Conservation (phyloP, 202 grass and related monocot species). For the Dendrocalamus latiflorus region DNA sequence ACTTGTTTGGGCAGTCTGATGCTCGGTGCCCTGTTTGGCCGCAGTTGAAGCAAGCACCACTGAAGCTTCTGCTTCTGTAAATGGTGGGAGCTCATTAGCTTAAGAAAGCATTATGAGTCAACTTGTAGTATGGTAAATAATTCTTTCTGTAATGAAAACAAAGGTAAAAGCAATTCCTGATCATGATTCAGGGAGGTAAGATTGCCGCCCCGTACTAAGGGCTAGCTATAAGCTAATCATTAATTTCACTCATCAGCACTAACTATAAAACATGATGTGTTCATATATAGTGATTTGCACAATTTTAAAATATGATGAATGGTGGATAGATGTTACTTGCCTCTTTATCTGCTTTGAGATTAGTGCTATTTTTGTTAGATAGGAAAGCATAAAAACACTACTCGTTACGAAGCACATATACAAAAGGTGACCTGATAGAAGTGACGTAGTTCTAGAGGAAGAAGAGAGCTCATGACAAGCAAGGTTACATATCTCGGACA, state of each 20-base stretch:
- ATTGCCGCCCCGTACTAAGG: slow-evolving; percentile 1
- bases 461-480: background rate
- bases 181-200: slow-evolving; percentile 5
- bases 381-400: too few species aligned
- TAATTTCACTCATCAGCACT: background rate
- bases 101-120: background rate
- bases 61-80: slow-evolving; percentile 56
- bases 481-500: background rate
- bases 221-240: background rate
- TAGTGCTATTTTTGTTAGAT: too few species aligned
- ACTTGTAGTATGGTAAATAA: background rate
- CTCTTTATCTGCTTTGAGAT: too few species aligned
- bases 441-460: background rate
- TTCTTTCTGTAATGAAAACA: background rate
- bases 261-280: background rate
- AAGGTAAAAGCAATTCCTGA: background rate
- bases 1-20: slow-evolving; percentile 93
- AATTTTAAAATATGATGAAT: too few species aligned
- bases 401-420: too few species aligned
- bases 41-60: slow-evolving; percentile 83
- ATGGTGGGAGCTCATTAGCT: background rate
- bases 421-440: background rate
- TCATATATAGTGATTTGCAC: background rate
- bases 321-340: too few species aligned
- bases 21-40: slow-evolving; percentile 76